These are phyloP conservation scores for Bruguiera sexangula DNA, from an alignment of 345 rosid genomes.

Conservation along the genomic window DNA sequence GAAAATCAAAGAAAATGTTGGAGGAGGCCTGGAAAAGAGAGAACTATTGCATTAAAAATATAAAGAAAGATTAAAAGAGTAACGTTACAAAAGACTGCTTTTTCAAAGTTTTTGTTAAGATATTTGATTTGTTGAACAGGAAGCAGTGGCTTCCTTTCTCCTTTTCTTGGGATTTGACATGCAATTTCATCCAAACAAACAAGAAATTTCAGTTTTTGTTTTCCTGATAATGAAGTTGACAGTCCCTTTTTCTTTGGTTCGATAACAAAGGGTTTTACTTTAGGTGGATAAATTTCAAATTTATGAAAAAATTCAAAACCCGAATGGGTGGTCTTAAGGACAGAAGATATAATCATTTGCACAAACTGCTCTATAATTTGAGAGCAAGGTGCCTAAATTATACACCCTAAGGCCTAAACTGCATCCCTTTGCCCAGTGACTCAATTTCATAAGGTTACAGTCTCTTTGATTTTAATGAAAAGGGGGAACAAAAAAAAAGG, in stretches of 20 bases:
- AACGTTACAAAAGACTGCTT: slow-evolving; percentile 32
- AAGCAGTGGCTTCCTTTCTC: not conserved
- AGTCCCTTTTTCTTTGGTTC: too few species aligned
- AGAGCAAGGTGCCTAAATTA: too few species aligned
- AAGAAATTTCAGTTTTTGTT: not conserved
- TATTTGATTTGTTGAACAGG: not conserved
- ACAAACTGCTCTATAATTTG: too few species aligned
- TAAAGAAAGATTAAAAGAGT: slow-evolving; percentile 19
- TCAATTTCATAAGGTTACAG: too few species aligned
- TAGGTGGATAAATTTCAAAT: too few species aligned
- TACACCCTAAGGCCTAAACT: too few species aligned
- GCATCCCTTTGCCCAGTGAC: too few species aligned
- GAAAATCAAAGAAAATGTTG: slow-evolving; percentile 38
- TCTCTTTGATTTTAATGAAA: not conserved
- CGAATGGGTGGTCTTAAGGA: too few species aligned
- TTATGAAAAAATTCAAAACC: too few species aligned
- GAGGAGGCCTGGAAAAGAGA: slow-evolving; percentile 16
- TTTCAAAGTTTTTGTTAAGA: not conserved
- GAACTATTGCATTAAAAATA: slow-evolving; percentile 2
- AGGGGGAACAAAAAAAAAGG: not conserved
- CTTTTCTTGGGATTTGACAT: not conserved
- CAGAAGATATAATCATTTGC: too few species aligned
- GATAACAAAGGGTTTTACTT: too few species aligned
- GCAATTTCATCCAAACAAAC: slow-evolving; percentile 2
- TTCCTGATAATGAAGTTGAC: too few species aligned